These are phyloP conservation scores for Yamadazyma blattariae DNA, from an alignment of 1,139 yeast species.

Conservation along the genomic window DNA sequence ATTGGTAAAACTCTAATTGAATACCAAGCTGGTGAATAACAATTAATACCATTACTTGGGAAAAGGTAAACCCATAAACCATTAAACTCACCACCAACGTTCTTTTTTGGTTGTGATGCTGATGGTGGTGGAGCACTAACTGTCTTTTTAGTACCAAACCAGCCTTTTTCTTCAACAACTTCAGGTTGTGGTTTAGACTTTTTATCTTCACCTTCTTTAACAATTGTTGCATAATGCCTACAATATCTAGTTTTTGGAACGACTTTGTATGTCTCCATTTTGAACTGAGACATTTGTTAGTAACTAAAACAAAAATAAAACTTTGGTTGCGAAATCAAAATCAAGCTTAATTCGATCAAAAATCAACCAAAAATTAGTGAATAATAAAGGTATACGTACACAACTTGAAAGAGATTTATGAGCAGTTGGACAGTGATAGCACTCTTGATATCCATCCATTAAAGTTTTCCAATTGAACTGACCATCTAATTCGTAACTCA, in stretches of 20 bases:
- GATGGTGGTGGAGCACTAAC: slow-evolving; percentile 17
- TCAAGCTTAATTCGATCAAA: too few relatives aligned
- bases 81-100: slow-evolving; percentile 56
- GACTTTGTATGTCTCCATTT: slow-evolving; percentile 63
- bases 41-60: slow-evolving; percentile 59
- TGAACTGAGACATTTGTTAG: too few relatives aligned
- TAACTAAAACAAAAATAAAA: too few relatives aligned
- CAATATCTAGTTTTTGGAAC: slow-evolving; percentile 58
- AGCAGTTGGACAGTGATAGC: slow-evolving; percentile 66
- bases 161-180: slow-evolving; percentile 26
- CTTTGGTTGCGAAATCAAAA: too few relatives aligned
- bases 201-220: slow-evolving; percentile 14
- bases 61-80: slow-evolving; percentile 61
- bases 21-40: slow-evolving; percentile 68
- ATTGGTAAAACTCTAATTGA: slow-evolving; percentile 58
- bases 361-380: too few relatives aligned
- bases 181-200: slow-evolving; percentile 4
- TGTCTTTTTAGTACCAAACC: slow-evolving; percentile 45
- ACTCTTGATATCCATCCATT: slow-evolving; percentile 67
- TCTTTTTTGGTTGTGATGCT: slow-evolving; percentile 16
- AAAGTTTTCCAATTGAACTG: slow-evolving; percentile 64
- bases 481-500: slow-evolving; percentile 65
- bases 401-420: slow-evolving; percentile 60
- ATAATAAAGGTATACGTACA: too few relatives aligned
- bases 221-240: slow-evolving; percentile 46